These are phyloP conservation scores for Cyberlindnera lachancei DNA, from an alignment of 805 yeast species.

Conservation along the genomic window DNA sequence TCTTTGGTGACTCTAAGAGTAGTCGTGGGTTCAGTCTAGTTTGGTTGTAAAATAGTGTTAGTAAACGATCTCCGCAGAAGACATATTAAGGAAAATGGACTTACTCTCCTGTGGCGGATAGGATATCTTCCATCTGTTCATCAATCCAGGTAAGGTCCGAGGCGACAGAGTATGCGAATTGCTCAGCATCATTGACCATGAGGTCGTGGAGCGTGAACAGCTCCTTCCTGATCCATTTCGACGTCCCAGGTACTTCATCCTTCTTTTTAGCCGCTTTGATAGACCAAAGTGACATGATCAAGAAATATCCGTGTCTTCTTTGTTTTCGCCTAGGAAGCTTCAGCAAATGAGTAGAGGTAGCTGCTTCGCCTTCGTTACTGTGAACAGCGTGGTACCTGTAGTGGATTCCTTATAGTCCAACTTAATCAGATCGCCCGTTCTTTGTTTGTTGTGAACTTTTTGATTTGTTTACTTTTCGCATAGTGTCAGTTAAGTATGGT, in stretches of 20 bases:
- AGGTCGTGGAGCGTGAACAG: constrained; percentile 31
- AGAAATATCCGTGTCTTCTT: neutral
- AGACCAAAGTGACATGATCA: constrained; percentile 24
- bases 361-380: neutral
- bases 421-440: no score
- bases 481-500: no score
- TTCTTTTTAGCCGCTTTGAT: constrained; percentile 22
- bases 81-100: constrained; percentile 4
- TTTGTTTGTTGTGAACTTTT: no score
- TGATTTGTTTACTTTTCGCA: constrained; percentile 6
- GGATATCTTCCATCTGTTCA: constrained; percentile 32
- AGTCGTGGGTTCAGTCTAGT: constrained; percentile 15
- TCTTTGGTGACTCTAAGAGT: constrained; percentile 21
- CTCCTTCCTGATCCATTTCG: constrained; percentile 43
- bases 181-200: constrained; percentile 31
- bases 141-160: constrained; percentile 34
- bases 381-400: no score
- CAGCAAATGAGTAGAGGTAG: neutral
- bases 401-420: no score
- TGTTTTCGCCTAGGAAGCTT: neutral
- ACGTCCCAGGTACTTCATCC: constrained; percentile 39
- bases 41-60: constrained; percentile 10
- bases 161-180: constrained; percentile 31
- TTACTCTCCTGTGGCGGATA: constrained; percentile 20
- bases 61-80: no score